Conservation (phyloP, 2,329 filamentous ascomycete species). For the Colletotrichum navitas region DNA sequence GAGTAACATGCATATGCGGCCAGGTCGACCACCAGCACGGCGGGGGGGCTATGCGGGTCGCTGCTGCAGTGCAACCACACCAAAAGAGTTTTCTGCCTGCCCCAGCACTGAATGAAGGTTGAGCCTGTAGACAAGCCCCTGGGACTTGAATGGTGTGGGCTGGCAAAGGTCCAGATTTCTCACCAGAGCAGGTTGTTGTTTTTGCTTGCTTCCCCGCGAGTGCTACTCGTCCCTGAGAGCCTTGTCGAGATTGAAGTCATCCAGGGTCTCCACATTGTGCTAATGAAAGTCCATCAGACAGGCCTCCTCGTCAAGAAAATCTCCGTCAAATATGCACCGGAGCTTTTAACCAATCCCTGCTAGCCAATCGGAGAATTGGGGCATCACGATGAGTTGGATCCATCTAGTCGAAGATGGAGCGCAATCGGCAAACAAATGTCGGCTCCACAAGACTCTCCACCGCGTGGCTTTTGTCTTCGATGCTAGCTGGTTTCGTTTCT, state of each 20-base stretch:
- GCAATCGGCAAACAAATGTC: slow-evolving; percentile 6
- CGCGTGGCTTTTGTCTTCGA: neutral
- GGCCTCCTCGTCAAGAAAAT: slow-evolving; percentile 34
- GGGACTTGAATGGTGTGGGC: neutral
- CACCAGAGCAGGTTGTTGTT: neutral
- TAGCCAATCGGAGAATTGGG: slow-evolving; percentile 40
- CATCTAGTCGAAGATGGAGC: slow-evolving; percentile 34
- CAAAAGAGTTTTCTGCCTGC: slow-evolving; percentile 13
- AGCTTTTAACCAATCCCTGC: slow-evolving; percentile 28
- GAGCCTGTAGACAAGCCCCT: neutral
- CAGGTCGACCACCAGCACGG: neutral
- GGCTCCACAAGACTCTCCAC: slow-evolving; percentile 37
- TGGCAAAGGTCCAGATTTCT: neutral
- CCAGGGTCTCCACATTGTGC: slow-evolving; percentile 28
- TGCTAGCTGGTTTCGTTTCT: neutral
- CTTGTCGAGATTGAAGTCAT: slow-evolving; percentile 24
- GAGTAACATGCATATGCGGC: slow-evolving; percentile 2
- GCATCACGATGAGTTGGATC: slow-evolving; percentile 26
- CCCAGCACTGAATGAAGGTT: slow-evolving; percentile 2
- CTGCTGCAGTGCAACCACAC: slow-evolving; percentile 36
- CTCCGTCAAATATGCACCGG: slow-evolving; percentile 41
- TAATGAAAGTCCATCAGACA: slow-evolving; percentile 34
- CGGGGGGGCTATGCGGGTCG: slow-evolving; percentile 33
- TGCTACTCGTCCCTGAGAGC: neutral
- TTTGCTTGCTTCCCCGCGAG: neutral